Conservation (phyloP, 2,329 filamentous ascomycete species). For the Fusarium metavorans region DNA sequence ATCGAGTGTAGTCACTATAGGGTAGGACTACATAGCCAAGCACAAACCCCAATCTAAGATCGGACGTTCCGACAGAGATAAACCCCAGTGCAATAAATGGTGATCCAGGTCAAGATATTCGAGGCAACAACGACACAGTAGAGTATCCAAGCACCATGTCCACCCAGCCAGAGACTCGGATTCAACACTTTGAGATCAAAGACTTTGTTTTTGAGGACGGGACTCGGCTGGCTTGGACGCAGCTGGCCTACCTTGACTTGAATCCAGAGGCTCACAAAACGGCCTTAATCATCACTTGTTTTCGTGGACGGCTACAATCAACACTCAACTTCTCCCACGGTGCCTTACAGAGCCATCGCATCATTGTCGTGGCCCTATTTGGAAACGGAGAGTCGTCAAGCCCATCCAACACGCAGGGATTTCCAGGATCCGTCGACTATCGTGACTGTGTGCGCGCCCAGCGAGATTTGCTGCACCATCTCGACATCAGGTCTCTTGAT, state of each 20-base stretch:
- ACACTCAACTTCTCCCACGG: conserved; percentile 61
- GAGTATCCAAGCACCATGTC: neutral
- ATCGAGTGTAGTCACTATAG: neutral
- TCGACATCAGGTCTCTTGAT: conserved; percentile 52
- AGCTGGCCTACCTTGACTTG: conserved; percentile 41
- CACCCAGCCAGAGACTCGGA: neutral
- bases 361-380: conserved; percentile 60
- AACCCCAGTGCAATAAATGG: neutral
- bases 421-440: conserved; percentile 55
- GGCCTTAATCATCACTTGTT: conserved; percentile 67
- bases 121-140: neutral
- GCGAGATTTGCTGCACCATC: conserved; percentile 51
- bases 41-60: neutral
- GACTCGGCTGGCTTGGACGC: conserved; percentile 39
- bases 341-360: conserved; percentile 55
- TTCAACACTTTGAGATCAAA: neutral
- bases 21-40: neutral
- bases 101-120: neutral
- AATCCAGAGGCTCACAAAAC: neutral
- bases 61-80: neutral
- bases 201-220: conserved; percentile 46
- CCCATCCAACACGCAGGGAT: conserved; percentile 57
- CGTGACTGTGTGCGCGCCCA: conserved; percentile 58
- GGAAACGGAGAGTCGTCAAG: conserved; percentile 62
- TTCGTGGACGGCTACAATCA: conserved; percentile 61